phyloP scores from a whole-genome alignment of 176 grass and related monocot species.

The Zoysia pacifica region DNA sequence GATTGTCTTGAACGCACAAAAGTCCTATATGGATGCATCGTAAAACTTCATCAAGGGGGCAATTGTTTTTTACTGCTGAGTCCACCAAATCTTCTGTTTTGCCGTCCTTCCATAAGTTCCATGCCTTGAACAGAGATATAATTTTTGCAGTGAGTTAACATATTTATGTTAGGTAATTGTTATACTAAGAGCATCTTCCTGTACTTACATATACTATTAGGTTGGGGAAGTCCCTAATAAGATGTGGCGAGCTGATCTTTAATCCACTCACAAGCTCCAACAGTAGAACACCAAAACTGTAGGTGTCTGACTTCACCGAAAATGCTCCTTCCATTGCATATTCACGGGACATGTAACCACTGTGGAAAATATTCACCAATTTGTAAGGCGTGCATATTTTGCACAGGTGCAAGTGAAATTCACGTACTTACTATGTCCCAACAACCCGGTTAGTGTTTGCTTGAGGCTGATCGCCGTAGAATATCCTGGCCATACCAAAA shows the following conservation, averaged over 20 bases:
- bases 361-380: background rate
- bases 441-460: conserved; percentile 49
- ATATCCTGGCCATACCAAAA: conserved; percentile 62
- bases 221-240: conserved; percentile 19
- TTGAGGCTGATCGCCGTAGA: conserved; percentile 35
- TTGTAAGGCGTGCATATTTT: background rate
- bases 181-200: too few relatives aligned
- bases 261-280: conserved; percentile 7
- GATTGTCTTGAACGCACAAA: conserved; percentile 53
- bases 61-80: conserved; percentile 3
- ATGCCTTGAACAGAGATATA: conserved; percentile 33
- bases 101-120: conserved; percentile 49
- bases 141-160: background rate
- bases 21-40: conserved; percentile 50
- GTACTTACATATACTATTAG: conserved; percentile 50
- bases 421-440: conserved; percentile 51
- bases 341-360: conserved; percentile 62
- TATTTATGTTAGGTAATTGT: too few relatives aligned
- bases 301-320: conserved; percentile 56
- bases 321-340: conserved; percentile 59
- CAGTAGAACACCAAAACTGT: conserved; percentile 52
- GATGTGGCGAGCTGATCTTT: conserved; percentile 37
- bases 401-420: too few relatives aligned
- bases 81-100: conserved; percentile 40
- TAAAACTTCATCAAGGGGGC: conserved; percentile 21